Percentiles rank a stretch among this genome's conserved stretches.
These are phyloP conservation scores for Dendrothele bispora DNA, from an alignment of 768 basidiomycete genomes.

Conservation along the genomic window DNA sequence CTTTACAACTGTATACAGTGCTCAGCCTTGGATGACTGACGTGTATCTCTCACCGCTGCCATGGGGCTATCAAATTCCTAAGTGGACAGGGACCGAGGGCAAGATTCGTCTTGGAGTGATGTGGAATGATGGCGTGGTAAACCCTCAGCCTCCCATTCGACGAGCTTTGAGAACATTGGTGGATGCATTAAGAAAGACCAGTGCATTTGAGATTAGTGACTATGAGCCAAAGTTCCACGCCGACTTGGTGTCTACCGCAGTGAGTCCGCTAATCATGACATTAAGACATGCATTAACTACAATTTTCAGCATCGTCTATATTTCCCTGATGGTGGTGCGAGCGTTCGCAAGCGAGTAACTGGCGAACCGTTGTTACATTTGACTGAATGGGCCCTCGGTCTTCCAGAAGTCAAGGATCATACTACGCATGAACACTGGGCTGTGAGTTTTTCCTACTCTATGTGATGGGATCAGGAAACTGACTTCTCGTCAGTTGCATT, in stretches of 20 bases:
- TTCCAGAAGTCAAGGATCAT: slow-evolving; percentile 22
- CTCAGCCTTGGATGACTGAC: slow-evolving; percentile 42
- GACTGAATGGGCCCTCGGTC: slow-evolving; percentile 34
- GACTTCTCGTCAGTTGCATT: no score
- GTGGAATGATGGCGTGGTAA: slow-evolving; percentile 35
- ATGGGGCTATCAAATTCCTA: slow-evolving; percentile 8
- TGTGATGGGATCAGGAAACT: background rate
- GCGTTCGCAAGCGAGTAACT: background rate
- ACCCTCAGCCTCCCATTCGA: slow-evolving; percentile 40
- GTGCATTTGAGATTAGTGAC: slow-evolving; percentile 33
- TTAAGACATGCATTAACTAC: no score
- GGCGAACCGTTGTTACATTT: slow-evolving; percentile 4
- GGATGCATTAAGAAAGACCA: slow-evolving; percentile 31
- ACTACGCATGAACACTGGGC: slow-evolving; percentile 26
- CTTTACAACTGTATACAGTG: slow-evolving; percentile 27
- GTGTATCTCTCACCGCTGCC: slow-evolving; percentile 31
- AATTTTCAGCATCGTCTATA: slow-evolving; percentile 32
- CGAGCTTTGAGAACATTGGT: slow-evolving; percentile 39
- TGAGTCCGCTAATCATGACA: slow-evolving; percentile 12
- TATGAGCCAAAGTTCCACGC: slow-evolving; percentile 36
- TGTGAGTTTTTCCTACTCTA: slow-evolving; percentile 12
- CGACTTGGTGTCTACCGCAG: slow-evolving; percentile 32
- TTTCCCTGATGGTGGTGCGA: slow-evolving; percentile 36
- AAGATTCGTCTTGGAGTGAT: slow-evolving; percentile 31
- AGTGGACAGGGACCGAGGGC: slow-evolving; percentile 22